Base-by-base conservation (phyloP, 345 rosid species). In the Eucalyptus victrix region DNA sequence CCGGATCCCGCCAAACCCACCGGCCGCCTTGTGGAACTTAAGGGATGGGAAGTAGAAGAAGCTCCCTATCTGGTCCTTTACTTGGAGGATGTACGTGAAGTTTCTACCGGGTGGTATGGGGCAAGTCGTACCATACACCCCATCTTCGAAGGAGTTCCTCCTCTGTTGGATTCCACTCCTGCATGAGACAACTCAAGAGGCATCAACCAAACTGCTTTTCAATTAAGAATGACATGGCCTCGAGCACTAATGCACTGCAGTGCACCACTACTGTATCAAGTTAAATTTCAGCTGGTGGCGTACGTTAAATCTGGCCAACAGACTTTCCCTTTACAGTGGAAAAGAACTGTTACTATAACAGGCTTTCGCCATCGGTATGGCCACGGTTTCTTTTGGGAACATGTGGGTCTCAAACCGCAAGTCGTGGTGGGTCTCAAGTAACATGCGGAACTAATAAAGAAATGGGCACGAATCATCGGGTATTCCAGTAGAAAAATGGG, bases 1-100 rank as follows among this genome's bases (percentile, higher is more conserved):
- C 85, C 96, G 93, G 9, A 96, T 93, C 2, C 97, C 98, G 0
- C 98, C 98, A 34, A 95, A 96, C 42, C 94, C 98, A 30, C 98
- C 98, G 21, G 98, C 98, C 28, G 98, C 96, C 90, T 96, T 96
- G 92, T 96, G 98, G 93, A 96, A 96, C 26, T 88, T 95, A 32
- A 96, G 95, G 37, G 97, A 96, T 23, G 98, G 98, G 92, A 94
- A 96, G 92, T 96, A 96, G 91, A 90, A 96, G 93, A 91, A 96
- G 89, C 96, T 96, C 34, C 98, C 98, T 21, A 96, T 96, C 81
- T 96, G 98, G 86, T 96, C 98, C 89, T 96, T 96, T 49, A 95
- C 92, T 93, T 96, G 98, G 88, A 96, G 88, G 23, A 92, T 92
- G 91, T 93, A 93, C 28, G 95, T 93, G 85, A 90, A 93, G 90